phyloP scores from a whole-genome alignment of 371 early-diverging fungal genomes.

The Entomophthora muscae region DNA sequence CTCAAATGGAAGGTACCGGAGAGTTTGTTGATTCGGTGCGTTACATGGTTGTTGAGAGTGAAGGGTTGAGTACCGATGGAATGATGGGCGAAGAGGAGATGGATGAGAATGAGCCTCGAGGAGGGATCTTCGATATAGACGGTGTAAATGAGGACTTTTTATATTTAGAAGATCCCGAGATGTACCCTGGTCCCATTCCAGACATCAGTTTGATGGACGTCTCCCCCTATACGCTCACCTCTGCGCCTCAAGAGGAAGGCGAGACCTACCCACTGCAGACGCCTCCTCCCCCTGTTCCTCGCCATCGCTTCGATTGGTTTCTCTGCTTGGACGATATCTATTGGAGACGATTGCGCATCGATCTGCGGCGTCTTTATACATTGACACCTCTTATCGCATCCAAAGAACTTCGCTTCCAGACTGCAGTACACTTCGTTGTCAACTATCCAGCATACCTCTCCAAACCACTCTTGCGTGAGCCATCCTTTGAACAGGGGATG shows the following conservation, averaged over 20 bases:
- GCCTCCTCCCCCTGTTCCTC: neutral
- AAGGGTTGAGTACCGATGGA: neutral
- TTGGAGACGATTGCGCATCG: neutral
- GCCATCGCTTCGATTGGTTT: neutral
- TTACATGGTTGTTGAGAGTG: neutral
- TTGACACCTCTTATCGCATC: neutral
- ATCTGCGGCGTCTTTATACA: neutral
- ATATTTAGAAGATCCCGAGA: conserved; percentile 1
- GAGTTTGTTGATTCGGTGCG: neutral
- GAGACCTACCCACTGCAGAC: neutral
- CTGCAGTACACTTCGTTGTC: neutral
- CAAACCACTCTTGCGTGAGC: neutral
- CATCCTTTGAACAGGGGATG: neutral
- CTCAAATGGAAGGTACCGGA: neutral
- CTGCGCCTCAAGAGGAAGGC: neutral
- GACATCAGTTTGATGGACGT: neutral
- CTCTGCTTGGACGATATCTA: neutral
- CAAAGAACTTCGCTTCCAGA: neutral
- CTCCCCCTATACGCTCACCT: neutral
- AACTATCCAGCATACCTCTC: conserved; percentile 3
- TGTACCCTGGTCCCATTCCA: neutral
- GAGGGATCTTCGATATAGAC: neutral
- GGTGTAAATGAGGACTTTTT: neutral
- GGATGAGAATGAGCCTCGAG: neutral
- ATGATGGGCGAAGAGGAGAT: neutral